These are phyloP conservation scores for Ceratobasidium sp. DNA, from an alignment of 1,284 basidiomycete genomes.

Conservation along the genomic window DNA sequence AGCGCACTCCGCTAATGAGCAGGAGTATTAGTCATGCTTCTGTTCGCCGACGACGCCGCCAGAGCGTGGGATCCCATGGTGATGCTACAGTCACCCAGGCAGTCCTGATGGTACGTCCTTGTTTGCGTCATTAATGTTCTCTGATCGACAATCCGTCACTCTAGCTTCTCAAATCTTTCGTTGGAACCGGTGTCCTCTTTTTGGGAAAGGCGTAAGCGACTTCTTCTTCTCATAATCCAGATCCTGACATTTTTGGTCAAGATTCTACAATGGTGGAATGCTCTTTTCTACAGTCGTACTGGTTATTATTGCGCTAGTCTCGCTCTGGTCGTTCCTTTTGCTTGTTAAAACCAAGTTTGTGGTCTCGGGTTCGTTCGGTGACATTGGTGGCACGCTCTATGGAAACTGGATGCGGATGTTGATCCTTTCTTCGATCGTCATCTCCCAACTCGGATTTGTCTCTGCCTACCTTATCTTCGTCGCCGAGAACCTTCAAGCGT, in stretches of 20 bases:
- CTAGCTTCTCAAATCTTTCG: constrained; percentile 91
- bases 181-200: constrained; percentile 96
- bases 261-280: constrained; percentile 95
- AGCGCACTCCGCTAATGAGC: constrained; percentile 29
- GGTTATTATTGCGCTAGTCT: constrained; percentile 83
- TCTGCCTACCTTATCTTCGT: constrained; percentile 96
- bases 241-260: constrained; percentile 37
- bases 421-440: constrained; percentile 86
- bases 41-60: constrained; percentile 30
- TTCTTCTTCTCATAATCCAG: not conserved
- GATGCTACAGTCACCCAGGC: constrained; percentile 89
- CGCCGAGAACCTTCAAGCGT: constrained; percentile 88
- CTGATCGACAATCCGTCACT: constrained; percentile 29
- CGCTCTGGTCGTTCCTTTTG: constrained; percentile 92
- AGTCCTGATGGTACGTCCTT: constrained; percentile 77
- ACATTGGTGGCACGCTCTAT: constrained; percentile 93
- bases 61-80: constrained; percentile 63
- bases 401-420: constrained; percentile 91
- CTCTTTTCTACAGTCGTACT: constrained; percentile 87
- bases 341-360: constrained; percentile 89
- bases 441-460: constrained; percentile 92
- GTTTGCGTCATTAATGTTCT: constrained; percentile 24
- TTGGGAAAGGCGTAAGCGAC: constrained; percentile 84
- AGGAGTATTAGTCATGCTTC: constrained; percentile 36
- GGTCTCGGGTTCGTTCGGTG: constrained; percentile 92